Percentiles rank a stretch among this genome's conserved stretches.
Conservation (phyloP, 2,329 filamentous ascomycete genomes). For the Colletotrichum somersetense region DNA sequence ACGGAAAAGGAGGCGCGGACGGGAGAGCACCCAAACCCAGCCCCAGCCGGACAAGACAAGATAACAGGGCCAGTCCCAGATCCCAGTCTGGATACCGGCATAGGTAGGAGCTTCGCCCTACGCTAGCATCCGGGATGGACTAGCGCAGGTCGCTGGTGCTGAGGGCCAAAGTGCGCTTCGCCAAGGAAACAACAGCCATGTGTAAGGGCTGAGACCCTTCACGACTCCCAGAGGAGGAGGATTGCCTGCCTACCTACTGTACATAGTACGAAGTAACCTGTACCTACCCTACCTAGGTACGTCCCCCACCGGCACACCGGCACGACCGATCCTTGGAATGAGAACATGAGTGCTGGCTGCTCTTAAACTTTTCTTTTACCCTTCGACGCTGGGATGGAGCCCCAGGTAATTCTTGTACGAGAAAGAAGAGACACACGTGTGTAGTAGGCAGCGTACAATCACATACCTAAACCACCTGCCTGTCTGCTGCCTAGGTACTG, state of each 20-base stretch:
- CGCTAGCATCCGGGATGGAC: not conserved
- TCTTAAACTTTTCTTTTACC: not conserved
- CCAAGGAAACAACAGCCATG: slow-evolving; percentile 9
- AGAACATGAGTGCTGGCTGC: not conserved
- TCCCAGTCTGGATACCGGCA: slow-evolving; percentile 14
- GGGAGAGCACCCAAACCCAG: not conserved
- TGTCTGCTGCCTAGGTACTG: too few relatives aligned
- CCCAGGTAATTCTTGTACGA: too few relatives aligned
- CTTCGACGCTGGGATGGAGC: not conserved
- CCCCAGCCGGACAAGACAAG: not conserved
- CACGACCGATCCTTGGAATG: not conserved
- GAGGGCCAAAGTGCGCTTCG: slow-evolving; percentile 1
- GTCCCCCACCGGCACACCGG: too few relatives aligned
- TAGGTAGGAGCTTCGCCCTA: not conserved
- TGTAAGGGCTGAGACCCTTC: slow-evolving; percentile 3
- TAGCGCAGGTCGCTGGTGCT: not conserved
- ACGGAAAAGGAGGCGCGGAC: not conserved
- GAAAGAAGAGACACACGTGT: too few relatives aligned
- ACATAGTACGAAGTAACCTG: too few relatives aligned
- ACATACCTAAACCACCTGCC: too few relatives aligned
- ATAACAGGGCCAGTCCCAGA: slow-evolving; percentile 6
- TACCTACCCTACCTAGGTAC: too few relatives aligned
- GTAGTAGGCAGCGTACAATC: too few relatives aligned
- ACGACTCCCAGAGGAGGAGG: not conserved
- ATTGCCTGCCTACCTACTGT: not conserved